Evolutionary conservation across 768 basidiomycete species (phyloP).

Genomic region (Boletus vinaceobasis): DNA sequence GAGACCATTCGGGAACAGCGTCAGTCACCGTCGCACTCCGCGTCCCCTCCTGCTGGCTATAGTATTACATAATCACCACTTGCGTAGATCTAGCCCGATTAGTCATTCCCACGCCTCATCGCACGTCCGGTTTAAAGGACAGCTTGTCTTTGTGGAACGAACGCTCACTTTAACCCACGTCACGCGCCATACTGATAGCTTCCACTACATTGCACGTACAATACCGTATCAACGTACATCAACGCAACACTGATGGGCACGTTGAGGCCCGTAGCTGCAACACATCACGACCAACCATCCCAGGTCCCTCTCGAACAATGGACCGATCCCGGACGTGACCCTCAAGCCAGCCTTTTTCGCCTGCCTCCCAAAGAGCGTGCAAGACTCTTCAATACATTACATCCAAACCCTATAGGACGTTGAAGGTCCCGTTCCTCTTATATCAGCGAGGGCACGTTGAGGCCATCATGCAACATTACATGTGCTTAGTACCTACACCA

Average conservation of each 20-base stretch:
- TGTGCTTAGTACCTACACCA: constrained; percentile 28
- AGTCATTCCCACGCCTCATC: constrained; percentile 6
- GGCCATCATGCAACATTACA: constrained; percentile 47
- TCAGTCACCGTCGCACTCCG: constrained; percentile 24
- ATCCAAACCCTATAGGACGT: constrained; percentile 49
- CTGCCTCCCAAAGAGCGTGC: constrained; percentile 38
- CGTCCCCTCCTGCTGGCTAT: constrained; percentile 6
- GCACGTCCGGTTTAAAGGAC: no score
- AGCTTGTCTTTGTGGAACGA: no score
- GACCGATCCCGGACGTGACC: constrained; percentile 15
- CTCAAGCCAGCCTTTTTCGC: constrained; percentile 12
- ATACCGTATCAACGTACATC: background rate
- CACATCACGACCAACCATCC: constrained; percentile 10
- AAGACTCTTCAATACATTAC: constrained; percentile 53
- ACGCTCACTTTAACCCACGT: background rate
- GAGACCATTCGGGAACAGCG: constrained; percentile 30
- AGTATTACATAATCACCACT: constrained; percentile 19
- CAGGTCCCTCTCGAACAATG: constrained; percentile 6
- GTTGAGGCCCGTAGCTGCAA: constrained; percentile 35
- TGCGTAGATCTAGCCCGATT: constrained; percentile 14
- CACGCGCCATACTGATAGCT: background rate
- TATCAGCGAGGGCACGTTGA: constrained; percentile 73
- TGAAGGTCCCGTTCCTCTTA: constrained; percentile 62
- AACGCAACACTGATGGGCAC: constrained; percentile 21
- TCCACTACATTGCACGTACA: background rate